A percentile compares a stretch with the other conserved stretches of the same genome.
Evolutionary conservation across 169 alveolate species (phyloP).

Genomic region (Pseudocohnilembus persalinus): DNA sequence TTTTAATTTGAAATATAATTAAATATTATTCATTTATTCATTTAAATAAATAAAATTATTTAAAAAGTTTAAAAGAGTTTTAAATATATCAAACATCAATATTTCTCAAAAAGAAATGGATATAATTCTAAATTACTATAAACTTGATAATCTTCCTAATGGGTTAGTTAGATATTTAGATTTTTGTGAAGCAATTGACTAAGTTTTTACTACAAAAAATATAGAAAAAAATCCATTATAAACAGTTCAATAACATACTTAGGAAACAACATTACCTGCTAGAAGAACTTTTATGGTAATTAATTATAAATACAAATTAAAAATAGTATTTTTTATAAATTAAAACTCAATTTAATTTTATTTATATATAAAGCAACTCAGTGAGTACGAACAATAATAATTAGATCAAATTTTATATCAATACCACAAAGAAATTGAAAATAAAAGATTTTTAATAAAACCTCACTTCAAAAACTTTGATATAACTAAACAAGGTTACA

Average conservation of each 20-base stretch:
- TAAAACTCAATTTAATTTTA: background rate
- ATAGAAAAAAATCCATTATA: constrained; percentile 69
- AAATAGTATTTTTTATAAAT: background rate
- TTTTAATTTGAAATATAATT: background rate
- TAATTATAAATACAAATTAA: background rate
- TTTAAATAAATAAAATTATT: background rate
- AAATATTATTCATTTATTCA: background rate
- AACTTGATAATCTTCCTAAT: constrained; percentile 41
- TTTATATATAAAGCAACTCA: constrained; percentile 18
- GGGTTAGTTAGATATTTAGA: constrained; percentile 47
- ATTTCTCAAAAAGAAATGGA: constrained; percentile 57
- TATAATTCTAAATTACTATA: constrained; percentile 34
- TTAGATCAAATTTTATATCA: constrained; percentile 41
- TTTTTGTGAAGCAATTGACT: constrained; percentile 57
- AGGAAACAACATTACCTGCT: constrained; percentile 63
- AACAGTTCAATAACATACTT: constrained; percentile 45
- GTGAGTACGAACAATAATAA: constrained; percentile 47
- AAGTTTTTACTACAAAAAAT: constrained; percentile 55
- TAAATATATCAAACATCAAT: constrained; percentile 49
- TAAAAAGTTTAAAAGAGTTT: constrained; percentile 54
- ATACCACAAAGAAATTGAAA: constrained; percentile 53
- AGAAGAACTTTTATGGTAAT: constrained; percentile 59
- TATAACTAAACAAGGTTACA: constrained; percentile 71
- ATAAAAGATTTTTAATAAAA: constrained; percentile 60
- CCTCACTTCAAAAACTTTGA: constrained; percentile 84